These are phyloP conservation scores for Beauveria bassiana DNA, from an alignment of 2,329 filamentous ascomycete genomes.

Conservation along the genomic window DNA sequence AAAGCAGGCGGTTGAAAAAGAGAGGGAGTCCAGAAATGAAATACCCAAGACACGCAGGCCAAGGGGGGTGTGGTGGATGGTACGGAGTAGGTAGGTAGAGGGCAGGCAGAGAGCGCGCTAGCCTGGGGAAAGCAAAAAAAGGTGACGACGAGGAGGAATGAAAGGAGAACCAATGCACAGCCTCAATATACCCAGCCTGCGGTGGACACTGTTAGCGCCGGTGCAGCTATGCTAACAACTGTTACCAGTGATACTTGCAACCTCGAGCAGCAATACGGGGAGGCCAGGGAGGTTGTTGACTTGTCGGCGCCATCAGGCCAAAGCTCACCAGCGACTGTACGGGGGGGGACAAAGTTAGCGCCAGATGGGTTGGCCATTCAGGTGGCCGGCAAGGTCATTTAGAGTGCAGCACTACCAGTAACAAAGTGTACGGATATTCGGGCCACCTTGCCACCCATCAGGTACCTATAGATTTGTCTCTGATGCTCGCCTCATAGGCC, in stretches of 20 bases:
- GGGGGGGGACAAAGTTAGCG: too few species aligned
- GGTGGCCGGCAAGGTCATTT: too few species aligned
- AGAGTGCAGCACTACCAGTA: too few species aligned
- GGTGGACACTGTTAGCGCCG: neutral
- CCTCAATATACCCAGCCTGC: neutral
- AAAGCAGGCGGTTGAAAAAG: constrained; percentile 14
- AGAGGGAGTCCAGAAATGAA: constrained; percentile 7
- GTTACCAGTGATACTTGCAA: neutral
- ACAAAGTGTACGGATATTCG: too few species aligned
- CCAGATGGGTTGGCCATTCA: too few species aligned
- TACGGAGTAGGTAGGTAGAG: neutral
- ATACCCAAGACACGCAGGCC: neutral
- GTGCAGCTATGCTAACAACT: neutral
- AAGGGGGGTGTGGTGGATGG: neutral
- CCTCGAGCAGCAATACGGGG: neutral
- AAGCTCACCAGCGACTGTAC: too few species aligned
- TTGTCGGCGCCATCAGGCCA: too few species aligned
- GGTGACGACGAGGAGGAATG: neutral
- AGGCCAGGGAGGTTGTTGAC: too few species aligned
- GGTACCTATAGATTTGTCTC: too few species aligned
- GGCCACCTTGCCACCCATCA: too few species aligned
- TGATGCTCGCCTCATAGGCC: neutral
- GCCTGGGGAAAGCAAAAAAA: neutral
- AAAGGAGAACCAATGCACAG: constrained; percentile 4
- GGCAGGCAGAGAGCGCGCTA: too few species aligned